Conservation (phyloP, 768 basidiomycete genomes). For the Austroboletus festivus region DNA sequence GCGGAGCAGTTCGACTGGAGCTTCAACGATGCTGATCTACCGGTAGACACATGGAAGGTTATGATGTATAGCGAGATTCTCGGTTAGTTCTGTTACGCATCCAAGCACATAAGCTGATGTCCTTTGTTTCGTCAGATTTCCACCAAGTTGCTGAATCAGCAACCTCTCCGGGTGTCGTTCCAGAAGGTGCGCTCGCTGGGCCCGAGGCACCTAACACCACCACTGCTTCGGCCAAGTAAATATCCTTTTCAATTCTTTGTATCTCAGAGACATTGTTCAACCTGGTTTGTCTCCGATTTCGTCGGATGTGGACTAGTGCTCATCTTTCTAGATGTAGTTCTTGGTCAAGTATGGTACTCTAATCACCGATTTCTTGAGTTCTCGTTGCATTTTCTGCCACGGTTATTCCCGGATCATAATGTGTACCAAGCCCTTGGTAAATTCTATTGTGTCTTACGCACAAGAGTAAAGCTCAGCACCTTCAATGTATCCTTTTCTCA, state of each 20-base stretch:
- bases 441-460: conserved; percentile 6
- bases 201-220: conserved; percentile 39
- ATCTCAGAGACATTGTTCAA: conserved; percentile 5
- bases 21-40: conserved; percentile 98
- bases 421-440: conserved; percentile 11
- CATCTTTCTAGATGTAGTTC: conserved; percentile 4
- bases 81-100: conserved; percentile 48
- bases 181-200: conserved; percentile 69
- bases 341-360: conserved; percentile 17
- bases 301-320: background rate
- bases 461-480: conserved; percentile 10
- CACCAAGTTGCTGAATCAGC: conserved; percentile 68
- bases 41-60: conserved; percentile 99
- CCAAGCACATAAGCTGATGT: background rate
- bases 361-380: conserved; percentile 6
- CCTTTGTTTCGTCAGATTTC: conserved; percentile 52
- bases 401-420: conserved; percentile 10
- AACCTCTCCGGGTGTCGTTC: conserved; percentile 33
- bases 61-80: conserved; percentile 99
- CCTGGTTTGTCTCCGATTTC: conserved; percentile 11
- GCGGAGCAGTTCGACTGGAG: conserved; percentile 97
- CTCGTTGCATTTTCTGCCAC: conserved; percentile 3
- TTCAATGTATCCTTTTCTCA: conserved; percentile 13
- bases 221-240: conserved; percentile 15
- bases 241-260: background rate